Evolutionary conservation across 1,284 basidiomycete species (phyloP).

Genomic region (Fomitopsis palustris): DNA sequence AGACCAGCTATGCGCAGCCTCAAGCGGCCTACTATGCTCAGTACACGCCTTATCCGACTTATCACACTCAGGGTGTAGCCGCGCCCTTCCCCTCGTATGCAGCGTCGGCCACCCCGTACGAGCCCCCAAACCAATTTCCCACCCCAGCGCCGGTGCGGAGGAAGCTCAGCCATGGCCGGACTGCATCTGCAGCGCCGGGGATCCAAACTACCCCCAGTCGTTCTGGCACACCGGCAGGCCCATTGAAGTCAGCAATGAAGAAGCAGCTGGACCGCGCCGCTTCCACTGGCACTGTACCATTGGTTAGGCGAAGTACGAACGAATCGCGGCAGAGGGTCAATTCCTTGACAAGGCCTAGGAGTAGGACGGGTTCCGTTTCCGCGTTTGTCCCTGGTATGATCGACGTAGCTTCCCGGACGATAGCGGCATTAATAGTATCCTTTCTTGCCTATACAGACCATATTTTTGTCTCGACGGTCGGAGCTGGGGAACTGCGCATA

Average conservation of each 20-base stretch:
- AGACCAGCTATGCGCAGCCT: slow-evolving; percentile 14
- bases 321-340: slow-evolving; percentile 23
- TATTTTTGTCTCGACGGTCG: slow-evolving; percentile 31
- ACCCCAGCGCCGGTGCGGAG: slow-evolving; percentile 13
- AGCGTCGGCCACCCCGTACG: slow-evolving; percentile 10
- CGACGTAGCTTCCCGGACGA: background rate
- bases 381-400: slow-evolving; percentile 23
- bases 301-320: slow-evolving; percentile 19
- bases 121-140: slow-evolving; percentile 6
- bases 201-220: slow-evolving; percentile 12
- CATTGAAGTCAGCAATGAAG: slow-evolving; percentile 60
- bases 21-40: slow-evolving; percentile 17
- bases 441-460: slow-evolving; percentile 22
- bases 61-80: slow-evolving; percentile 13
- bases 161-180: slow-evolving; percentile 13
- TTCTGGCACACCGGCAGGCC: slow-evolving; percentile 14
- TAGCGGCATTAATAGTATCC: background rate
- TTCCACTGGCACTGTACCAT: slow-evolving; percentile 6
- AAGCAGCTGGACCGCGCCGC: slow-evolving; percentile 29
- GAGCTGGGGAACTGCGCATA: slow-evolving; percentile 37
- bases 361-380: slow-evolving; percentile 22
- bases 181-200: slow-evolving; percentile 17
- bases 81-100: slow-evolving; percentile 18
- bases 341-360: slow-evolving; percentile 21
- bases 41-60: slow-evolving; percentile 17